These are phyloP conservation scores for Paecilomyces niveus DNA, from an alignment of 2,329 filamentous ascomycete genomes.

Conservation along the genomic window DNA sequence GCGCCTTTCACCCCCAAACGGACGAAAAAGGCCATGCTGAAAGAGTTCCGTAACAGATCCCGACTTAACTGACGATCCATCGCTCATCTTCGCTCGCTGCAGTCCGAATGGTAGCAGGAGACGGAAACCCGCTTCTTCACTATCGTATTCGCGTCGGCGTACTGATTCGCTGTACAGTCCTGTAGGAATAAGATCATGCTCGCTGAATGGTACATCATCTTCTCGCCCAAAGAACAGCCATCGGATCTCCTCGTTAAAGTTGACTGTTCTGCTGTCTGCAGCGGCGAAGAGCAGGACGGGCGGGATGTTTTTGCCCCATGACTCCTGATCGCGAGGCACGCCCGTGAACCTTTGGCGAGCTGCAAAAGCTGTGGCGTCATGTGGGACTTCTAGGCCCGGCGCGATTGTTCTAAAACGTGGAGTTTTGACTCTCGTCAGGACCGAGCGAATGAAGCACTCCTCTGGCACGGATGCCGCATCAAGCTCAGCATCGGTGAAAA, in stretches of 20 bases:
- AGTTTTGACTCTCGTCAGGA: slow-evolving; percentile 1
- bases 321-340: too few species aligned
- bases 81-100: not conserved
- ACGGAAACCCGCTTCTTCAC: slow-evolving; percentile 3
- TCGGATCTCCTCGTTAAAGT: not conserved
- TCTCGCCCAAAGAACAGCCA: not conserved
- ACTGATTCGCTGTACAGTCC: slow-evolving; percentile 3
- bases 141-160: not conserved
- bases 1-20: slow-evolving; percentile 7
- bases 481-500: slow-evolving; percentile 2
- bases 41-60: slow-evolving; percentile 3
- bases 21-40: slow-evolving; percentile 2
- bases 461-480: slow-evolving; percentile 1
- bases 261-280: not conserved
- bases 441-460: slow-evolving; percentile 3
- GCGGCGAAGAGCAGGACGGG: not conserved
- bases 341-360: slow-evolving; percentile 1
- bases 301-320: not conserved
- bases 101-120: slow-evolving; percentile 1
- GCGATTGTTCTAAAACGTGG: slow-evolving; percentile 3
- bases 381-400: slow-evolving; percentile 3
- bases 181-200: not conserved
- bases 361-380: not conserved
- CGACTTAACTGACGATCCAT: slow-evolving; percentile 2
- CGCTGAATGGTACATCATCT: not conserved